Percentiles rank a stretch among this genome's conserved stretches.
Evolutionary conservation across 768 basidiomycete genomes (phyloP).

Genomic region (Pisolithus sp.): DNA sequence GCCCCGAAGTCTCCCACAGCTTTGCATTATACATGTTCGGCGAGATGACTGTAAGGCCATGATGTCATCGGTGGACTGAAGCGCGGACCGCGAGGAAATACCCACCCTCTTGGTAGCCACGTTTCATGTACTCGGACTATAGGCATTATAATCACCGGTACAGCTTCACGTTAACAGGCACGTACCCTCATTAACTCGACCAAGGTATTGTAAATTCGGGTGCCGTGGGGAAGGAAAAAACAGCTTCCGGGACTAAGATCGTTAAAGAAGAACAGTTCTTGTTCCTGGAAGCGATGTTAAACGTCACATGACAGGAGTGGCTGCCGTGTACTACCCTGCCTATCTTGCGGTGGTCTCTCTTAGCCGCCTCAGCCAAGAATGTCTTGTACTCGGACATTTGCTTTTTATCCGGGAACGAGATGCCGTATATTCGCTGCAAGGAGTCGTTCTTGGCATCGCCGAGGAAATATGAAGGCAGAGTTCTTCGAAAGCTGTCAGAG

Average conservation of each 20-base stretch:
- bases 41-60: constrained; percentile 65
- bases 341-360: constrained; percentile 94
- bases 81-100: background rate
- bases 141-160: constrained; percentile 2
- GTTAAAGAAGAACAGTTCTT: constrained; percentile 98
- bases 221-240: constrained; percentile 97
- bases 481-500: constrained; percentile 44
- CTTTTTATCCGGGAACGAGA: constrained; percentile 98
- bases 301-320: background rate
- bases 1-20: constrained; percentile 97
- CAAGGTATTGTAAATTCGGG: constrained; percentile 92
- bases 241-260: constrained; percentile 91
- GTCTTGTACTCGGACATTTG: constrained; percentile 91
- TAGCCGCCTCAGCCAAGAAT: constrained; percentile 96
- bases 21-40: constrained; percentile 97
- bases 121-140: constrained; percentile 88
- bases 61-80: constrained; percentile 6
- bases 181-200: constrained; percentile 85
- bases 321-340: constrained; percentile 50
- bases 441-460: constrained; percentile 91
- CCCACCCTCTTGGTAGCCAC: constrained; percentile 88
- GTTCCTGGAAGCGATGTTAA: constrained; percentile 47
- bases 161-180: constrained; percentile 8
- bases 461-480: constrained; percentile 96
- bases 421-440: constrained; percentile 93